phyloP scores from a whole-genome alignment of 169 alveolate genomes.

The Toxoplasma gondii region DNA sequence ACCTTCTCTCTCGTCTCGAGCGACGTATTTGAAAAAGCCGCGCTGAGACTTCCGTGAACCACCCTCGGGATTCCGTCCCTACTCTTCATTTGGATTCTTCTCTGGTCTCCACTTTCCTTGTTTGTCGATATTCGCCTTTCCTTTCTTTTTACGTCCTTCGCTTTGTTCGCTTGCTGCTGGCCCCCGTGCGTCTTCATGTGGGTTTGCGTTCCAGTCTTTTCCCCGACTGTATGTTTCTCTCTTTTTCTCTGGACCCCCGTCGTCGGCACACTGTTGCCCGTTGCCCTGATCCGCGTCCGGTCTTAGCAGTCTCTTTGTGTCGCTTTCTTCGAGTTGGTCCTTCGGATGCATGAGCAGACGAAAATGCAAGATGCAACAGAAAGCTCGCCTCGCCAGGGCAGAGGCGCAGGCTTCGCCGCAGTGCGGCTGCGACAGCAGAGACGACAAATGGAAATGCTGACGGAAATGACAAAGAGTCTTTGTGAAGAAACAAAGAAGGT shows the following conservation, averaged over 20 bases:
- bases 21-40: too few species aligned
- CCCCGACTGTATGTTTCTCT: not conserved
- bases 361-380: not conserved
- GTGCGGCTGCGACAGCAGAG: slow-evolving; percentile 42
- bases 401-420: not conserved
- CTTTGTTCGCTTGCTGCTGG: not conserved
- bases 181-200: not conserved
- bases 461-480: not conserved
- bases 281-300: not conserved
- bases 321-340: not conserved
- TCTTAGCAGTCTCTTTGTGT: not conserved
- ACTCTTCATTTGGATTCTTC: too few species aligned
- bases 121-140: not conserved
- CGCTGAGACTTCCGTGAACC: too few species aligned
- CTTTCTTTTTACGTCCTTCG: not conserved
- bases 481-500: not conserved
- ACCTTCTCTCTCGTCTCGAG: too few species aligned
- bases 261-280: not conserved
- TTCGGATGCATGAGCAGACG: not conserved
- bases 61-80: too few species aligned
- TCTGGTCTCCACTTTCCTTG: not conserved
- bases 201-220: not conserved
- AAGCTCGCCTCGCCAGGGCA: not conserved
- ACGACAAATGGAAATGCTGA: not conserved
- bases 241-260: not conserved